A percentile compares a stretch with the other conserved stretches of the same genome.
Conservation (phyloP, 768 basidiomycete species). For the Tubosaeta sp. region DNA sequence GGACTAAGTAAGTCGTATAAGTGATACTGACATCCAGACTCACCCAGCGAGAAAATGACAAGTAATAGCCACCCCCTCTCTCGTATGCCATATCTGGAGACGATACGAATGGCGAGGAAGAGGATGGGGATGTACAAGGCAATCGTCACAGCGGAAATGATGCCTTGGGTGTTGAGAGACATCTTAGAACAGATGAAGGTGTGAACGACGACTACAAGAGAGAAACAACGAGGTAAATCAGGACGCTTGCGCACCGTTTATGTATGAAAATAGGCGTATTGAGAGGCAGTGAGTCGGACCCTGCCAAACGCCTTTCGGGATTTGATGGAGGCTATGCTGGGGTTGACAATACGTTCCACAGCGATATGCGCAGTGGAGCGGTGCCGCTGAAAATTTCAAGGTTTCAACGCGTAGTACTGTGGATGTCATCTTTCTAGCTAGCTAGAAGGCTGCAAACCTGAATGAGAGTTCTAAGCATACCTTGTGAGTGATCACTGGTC, state of each 20-base stretch:
- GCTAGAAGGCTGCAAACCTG: too few relatives aligned
- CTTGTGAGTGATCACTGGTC: too few relatives aligned
- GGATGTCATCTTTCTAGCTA: too few relatives aligned
- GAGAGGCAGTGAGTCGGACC: conserved; percentile 17
- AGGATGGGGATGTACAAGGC: conserved; percentile 57
- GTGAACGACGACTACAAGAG: background rate
- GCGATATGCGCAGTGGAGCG: background rate
- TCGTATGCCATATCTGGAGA: conserved; percentile 51
- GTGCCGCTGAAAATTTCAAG: background rate
- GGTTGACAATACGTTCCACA: background rate
- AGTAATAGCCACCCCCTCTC: conserved; percentile 68
- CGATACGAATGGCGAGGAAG: conserved; percentile 40
- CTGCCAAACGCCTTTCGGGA: background rate
- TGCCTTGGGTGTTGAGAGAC: conserved; percentile 39
- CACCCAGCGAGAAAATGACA: conserved; percentile 55
- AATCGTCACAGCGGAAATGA: conserved; percentile 57
- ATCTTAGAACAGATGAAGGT: conserved; percentile 17
- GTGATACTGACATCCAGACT: conserved; percentile 17
- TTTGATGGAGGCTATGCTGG: conserved; percentile 12
- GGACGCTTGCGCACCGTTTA: conserved; percentile 14
- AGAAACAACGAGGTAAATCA: background rate
- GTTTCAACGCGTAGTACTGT: too few relatives aligned
- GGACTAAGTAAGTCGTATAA: background rate
- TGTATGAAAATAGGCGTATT: conserved; percentile 9
- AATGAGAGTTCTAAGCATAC: too few relatives aligned